Evolutionary conservation across 805 yeast species (phyloP), one percentile per base, ranked within the genome.

Genomic region (Pichia cephalocereana): DNA sequence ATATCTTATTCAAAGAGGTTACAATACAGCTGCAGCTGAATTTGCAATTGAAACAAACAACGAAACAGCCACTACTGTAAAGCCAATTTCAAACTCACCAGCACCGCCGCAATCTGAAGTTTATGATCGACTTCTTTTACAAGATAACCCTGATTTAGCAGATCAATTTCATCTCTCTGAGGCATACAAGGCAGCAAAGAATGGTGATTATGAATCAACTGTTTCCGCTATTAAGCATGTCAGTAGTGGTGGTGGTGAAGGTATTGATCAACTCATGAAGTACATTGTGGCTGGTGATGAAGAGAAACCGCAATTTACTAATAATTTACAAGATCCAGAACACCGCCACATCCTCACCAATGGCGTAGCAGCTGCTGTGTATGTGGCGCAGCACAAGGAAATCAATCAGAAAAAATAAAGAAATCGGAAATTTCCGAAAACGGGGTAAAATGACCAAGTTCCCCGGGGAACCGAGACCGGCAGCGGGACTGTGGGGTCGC

Each of bases 261-360:
- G 37, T 8, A 15, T 34, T 12, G 37, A 34, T 7, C 9, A 34
- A 14, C 17, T 34, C 9, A 34, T 34, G 37, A 9, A 12, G 18
- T 34, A 14, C 37, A 34, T 34, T 34, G 37, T 15, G 37, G 37
- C 37, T 34, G 37, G 37, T 0, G 95, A 86, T 61, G 63, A 30
- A 6, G 14, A 30, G 32, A 30, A 30, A 30, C 14, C 10, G 4
- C 59, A 54, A 3, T 53, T 49, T 19, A 49, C 54, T 8, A 63
- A 59, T 23, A 57, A 57, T 14, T 62, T 58, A 47, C 77, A 73
- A 50, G 77, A 74, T 49, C 78, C 73, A 32, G 62, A 51, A 6
- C 37, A 34, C 37, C 37, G 37, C 37, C 37, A 34, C 37, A 34
- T 34, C 12, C 37, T 34, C 4, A 15, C 17, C 3, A 15, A 34